Conservation (phyloP, 2,329 filamentous ascomycete genomes). For the Colletotrichum shisoi region DNA sequence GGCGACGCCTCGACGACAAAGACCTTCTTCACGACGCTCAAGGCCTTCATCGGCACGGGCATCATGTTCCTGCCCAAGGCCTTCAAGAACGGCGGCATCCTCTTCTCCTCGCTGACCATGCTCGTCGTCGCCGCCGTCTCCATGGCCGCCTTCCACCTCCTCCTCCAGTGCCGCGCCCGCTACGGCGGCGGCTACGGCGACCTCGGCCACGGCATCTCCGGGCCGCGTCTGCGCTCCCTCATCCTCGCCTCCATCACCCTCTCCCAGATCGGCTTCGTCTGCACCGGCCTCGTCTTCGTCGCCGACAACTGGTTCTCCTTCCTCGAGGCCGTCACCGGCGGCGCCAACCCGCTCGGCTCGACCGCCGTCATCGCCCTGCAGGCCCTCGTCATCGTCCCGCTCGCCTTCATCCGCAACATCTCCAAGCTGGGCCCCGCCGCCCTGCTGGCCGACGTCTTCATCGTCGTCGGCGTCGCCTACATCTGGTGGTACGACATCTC, state of each 20-base stretch:
- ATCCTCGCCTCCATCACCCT: constrained; percentile 75
- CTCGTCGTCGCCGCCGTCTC: constrained; percentile 71
- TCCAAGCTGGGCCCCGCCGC: constrained; percentile 75
- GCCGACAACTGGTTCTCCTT: constrained; percentile 77
- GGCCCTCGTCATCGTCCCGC: constrained; percentile 69
- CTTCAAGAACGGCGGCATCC: constrained; percentile 78
- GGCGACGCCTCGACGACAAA: constrained; percentile 74
- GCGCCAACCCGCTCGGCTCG: constrained; percentile 60
- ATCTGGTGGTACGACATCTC: constrained; percentile 76
- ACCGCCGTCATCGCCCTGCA: constrained; percentile 71
- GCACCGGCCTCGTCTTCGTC: constrained; percentile 78
- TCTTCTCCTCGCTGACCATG: constrained; percentile 76
- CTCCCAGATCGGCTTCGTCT: constrained; percentile 81
- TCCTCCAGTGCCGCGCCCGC: constrained; percentile 70
- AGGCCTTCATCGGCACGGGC: constrained; percentile 80
- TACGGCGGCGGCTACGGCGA: constrained; percentile 79
- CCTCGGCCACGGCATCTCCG: constrained; percentile 71
- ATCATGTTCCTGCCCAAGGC: constrained; percentile 85
- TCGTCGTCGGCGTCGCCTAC: constrained; percentile 73
- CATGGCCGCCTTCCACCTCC: constrained; percentile 74
- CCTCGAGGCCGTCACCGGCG: constrained; percentile 66
- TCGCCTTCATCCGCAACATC: constrained; percentile 77
- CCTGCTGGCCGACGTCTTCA: constrained; percentile 75
- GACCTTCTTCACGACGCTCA: constrained; percentile 80
- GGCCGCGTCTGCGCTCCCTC: constrained; percentile 67